phyloP scores from a whole-genome alignment of 2,329 filamentous ascomycete species.

The Phialemoniopsis sp. region DNA sequence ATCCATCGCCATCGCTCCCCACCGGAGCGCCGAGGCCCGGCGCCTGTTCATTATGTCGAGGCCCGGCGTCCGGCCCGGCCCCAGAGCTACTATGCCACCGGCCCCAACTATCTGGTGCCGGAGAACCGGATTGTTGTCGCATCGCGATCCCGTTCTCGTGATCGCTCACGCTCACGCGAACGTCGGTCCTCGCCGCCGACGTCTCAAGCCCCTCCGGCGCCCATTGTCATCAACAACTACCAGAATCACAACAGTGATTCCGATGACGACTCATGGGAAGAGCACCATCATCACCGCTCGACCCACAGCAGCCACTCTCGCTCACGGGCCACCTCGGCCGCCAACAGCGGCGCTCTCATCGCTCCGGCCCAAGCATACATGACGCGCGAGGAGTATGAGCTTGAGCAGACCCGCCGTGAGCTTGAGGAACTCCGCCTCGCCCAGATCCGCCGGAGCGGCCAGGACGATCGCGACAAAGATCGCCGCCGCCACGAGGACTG shows the following conservation, averaged over 20 bases:
- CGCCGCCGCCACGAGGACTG: conserved; percentile 10
- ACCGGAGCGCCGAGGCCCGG: conserved; percentile 22
- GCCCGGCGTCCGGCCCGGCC: conserved; percentile 21
- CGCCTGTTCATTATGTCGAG: conserved; percentile 41
- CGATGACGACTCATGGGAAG: conserved; percentile 33
- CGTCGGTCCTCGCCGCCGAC: conserved; percentile 36
- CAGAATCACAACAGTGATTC: conserved; percentile 32
- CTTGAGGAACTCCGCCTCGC: conserved; percentile 34
- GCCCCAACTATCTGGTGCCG: conserved; percentile 35
- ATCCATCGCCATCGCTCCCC: conserved; percentile 34
- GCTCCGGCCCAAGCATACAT: conserved; percentile 22
- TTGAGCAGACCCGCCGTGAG: conserved; percentile 31
- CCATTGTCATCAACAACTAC: conserved; percentile 55
- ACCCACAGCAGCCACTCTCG: conserved; percentile 18
- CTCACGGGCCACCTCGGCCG: conserved; percentile 11
- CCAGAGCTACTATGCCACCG: conserved; percentile 34
- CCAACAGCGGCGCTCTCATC: conserved; percentile 9
- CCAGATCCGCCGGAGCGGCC: conserved; percentile 18
- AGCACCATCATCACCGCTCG: conserved; percentile 23
- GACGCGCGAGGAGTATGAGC: conserved; percentile 36
- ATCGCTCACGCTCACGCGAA: conserved; percentile 41
- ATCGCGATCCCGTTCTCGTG: conserved; percentile 35
- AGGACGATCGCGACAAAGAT: conserved; percentile 20
- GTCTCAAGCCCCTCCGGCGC: conserved; percentile 24
- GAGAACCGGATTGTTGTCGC: conserved; percentile 41